A percentile compares a stretch with the other conserved stretches of the same genome.
Conservation (phyloP, 768 basidiomycete species). For the Russula sp. region DNA sequence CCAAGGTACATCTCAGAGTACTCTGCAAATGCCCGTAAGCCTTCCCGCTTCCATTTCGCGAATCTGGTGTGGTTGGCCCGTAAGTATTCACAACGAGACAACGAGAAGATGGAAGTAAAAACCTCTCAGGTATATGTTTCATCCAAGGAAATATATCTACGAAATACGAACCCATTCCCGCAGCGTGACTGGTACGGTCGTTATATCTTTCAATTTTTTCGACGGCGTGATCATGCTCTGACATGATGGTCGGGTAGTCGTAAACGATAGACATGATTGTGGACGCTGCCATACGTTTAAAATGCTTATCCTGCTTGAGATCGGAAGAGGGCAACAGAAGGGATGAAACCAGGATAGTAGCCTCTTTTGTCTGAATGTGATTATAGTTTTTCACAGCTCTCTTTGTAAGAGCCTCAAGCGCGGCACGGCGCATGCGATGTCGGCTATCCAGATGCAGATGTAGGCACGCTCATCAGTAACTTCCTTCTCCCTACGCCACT, state of each 20-base stretch:
- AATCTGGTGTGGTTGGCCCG: constrained; percentile 1
- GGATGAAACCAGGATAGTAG: constrained; percentile 34
- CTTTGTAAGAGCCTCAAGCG: constrained; percentile 37
- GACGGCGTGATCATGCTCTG: not conserved
- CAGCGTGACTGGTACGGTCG: not conserved
- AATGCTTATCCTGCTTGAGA: constrained; percentile 34
- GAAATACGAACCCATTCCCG: not conserved
- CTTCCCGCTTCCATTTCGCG: constrained; percentile 34
- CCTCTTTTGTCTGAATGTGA: constrained; percentile 34
- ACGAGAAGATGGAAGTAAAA: not conserved
- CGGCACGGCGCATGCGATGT: constrained; percentile 37
- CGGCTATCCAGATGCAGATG: constrained; percentile 31
- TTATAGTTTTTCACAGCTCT: constrained; percentile 30
- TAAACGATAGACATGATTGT: constrained; percentile 34
- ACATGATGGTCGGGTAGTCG: constrained; percentile 21
- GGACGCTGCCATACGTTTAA: constrained; percentile 34
- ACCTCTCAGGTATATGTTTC: constrained; percentile 20
- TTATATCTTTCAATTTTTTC: constrained; percentile 1
- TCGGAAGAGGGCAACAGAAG: constrained; percentile 33
- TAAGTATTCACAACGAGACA: not conserved
- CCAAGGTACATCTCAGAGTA: constrained; percentile 21
- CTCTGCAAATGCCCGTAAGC: constrained; percentile 5
- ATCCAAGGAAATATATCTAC: constrained; percentile 23
- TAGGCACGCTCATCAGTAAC: not conserved
- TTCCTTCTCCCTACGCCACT: no score